These are phyloP conservation scores for Boletus subparvulus DNA, from an alignment of 768 basidiomycete genomes.

Conservation along the genomic window DNA sequence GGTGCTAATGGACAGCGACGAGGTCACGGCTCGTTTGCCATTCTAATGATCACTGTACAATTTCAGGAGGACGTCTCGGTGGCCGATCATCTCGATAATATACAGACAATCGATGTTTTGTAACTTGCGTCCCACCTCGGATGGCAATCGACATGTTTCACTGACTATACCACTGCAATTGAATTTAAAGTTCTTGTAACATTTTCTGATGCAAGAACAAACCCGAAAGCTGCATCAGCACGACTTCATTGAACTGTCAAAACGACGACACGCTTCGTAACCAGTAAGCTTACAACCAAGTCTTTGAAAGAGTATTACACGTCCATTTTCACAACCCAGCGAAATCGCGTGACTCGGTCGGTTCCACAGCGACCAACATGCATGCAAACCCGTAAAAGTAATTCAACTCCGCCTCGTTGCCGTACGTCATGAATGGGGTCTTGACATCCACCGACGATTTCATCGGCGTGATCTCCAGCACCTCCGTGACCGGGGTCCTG, in stretches of 20 bases:
- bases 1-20: no score
- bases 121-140: no score
- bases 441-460: background rate
- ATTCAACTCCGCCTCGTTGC: background rate
- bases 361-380: conserved; percentile 10
- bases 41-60: no score
- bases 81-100: no score
- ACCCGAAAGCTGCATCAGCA: no score
- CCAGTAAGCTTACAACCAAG: background rate
- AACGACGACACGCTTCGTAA: background rate
- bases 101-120: no score
- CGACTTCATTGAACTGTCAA: background rate
- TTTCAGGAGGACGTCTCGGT: no score
- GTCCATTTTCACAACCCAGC: background rate
- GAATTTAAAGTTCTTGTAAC: no score
- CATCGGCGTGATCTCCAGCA: conserved; percentile 13
- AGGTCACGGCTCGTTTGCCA: no score
- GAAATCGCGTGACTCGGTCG: background rate
- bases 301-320: background rate
- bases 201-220: no score
- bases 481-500: conserved; percentile 3
- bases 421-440: background rate
- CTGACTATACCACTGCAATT: no score
- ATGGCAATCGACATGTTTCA: no score
- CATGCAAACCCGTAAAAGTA: conserved; percentile 17